These are phyloP conservation scores for Gillenia trifoliata DNA, from an alignment of 306 rosid genomes.

Conservation along the genomic window DNA sequence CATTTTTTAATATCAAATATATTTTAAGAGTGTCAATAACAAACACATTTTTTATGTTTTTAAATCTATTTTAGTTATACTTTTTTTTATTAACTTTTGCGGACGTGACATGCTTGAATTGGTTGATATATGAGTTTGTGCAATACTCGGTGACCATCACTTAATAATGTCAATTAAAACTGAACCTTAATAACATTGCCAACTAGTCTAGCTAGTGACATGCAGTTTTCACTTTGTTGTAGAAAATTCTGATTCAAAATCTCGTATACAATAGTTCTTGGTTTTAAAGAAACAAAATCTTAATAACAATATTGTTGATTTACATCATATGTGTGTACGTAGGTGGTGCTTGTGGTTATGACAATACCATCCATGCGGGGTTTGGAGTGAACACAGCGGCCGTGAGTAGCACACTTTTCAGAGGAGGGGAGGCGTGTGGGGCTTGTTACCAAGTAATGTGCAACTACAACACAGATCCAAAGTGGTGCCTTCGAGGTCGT, in stretches of 20 bases:
- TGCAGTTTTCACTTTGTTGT: no score
- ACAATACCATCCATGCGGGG: conserved; percentile 59
- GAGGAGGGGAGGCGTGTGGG: conserved; percentile 72
- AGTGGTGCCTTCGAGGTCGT: conserved; percentile 60
- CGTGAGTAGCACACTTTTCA: conserved; percentile 56
- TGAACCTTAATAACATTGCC: no score
- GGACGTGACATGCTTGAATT: not conserved
- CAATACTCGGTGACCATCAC: not conserved
- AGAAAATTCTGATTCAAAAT: not conserved
- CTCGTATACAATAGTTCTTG: not conserved
- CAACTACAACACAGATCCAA: conserved; percentile 51
- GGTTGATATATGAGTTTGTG: not conserved
- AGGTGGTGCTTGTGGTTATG: conserved; percentile 97
- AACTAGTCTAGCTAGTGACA: no score
- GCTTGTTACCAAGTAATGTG: conserved; percentile 76
- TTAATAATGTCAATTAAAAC: not conserved
- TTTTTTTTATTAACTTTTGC: not conserved
- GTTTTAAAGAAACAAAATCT: not conserved
- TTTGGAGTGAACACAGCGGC: conserved; percentile 82
- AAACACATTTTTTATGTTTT: no score
- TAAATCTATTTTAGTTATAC: no score
- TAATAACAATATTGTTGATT: not conserved
- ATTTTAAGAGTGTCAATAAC: no score
- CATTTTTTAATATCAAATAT: no score
- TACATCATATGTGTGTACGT: not conserved